phyloP scores from a whole-genome alignment of 169 alveolate species.

The Plasmodium cynomolgi region DNA sequence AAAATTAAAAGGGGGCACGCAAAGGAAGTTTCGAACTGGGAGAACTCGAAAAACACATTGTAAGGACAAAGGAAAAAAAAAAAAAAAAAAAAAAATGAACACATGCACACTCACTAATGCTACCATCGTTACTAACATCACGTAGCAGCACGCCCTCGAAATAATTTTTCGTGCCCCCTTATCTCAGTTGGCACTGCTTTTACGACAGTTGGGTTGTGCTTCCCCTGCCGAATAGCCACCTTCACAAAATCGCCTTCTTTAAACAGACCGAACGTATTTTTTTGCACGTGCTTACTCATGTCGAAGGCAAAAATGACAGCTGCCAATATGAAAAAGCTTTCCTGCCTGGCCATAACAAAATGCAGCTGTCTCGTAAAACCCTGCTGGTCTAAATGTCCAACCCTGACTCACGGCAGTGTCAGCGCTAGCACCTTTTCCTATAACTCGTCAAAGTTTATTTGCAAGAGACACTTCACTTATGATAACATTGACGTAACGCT shows the following conservation, averaged over 20 bases:
- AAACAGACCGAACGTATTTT: neutral
- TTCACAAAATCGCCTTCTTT: neutral
- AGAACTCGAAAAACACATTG: neutral
- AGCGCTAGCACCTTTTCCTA: neutral
- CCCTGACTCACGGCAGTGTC: slow-evolving; percentile 4
- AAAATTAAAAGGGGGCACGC: neutral
- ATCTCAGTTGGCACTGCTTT: neutral
- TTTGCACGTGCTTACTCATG: neutral
- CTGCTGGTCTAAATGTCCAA: neutral
- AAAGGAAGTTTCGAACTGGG: neutral
- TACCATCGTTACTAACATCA: neutral
- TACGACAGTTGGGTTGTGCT: neutral
- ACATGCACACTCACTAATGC: neutral
- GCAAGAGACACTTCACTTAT: slow-evolving; percentile 25
- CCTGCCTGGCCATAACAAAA: slow-evolving; percentile 14
- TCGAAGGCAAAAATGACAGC: slow-evolving; percentile 12
- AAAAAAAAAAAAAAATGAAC: neutral
- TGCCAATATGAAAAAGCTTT: slow-evolving; percentile 9
- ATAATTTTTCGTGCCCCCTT: neutral
- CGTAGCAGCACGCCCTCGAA: neutral
- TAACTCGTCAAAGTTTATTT: neutral
- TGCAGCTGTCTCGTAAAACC: neutral
- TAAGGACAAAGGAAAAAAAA: neutral
- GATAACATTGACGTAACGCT: slow-evolving; percentile 23
- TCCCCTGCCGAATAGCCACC: neutral